Evolutionary conservation across 1,139 yeast genomes (phyloP), one percentile per base, ranked within the genome.

Genomic region (Hyphopichia wangnamkhiaoensis): DNA sequence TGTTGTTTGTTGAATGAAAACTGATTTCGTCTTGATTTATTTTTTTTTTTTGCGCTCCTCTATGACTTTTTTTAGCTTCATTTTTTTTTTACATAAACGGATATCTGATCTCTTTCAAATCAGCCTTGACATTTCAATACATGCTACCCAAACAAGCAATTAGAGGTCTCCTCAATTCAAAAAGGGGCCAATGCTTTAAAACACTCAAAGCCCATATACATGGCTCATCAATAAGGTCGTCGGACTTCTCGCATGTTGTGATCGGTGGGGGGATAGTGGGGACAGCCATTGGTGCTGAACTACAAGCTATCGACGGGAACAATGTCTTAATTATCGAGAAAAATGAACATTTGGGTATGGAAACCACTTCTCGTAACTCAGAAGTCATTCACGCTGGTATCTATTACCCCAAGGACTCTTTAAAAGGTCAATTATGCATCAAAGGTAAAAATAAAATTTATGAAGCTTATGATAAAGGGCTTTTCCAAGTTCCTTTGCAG

Each of bases 381-480:
- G 97, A 90, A 53, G 97, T 90, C 23, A 84, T 90, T 26, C 97
- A 90, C 61, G 96, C 96, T 0, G 97, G 96, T 0, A 54, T 90
- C 7, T 90, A 90, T 57, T 85, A 86, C 53, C 95, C 96, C 0
- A 64, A 67, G 10, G 77, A 78, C 41, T 74, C 85, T 3, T 65
- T 90, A 41, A 84, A 88, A 54, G 79, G 88, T 1, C 64, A 70
- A 49, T 63, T 90, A 31, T 90, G 96, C 50, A 71, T 90, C 25
- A 71, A 73, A 30, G 97, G 97, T 0, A 89, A 87, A 51, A 58
- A 79, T 17, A 62, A 81, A 58, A 70, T 90, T 14, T 90, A 89
- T 54, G 52, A 56, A 12, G 68, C 65, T 10, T 60, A 67, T 19
- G 74, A 74, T 14, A 73, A 69, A 0, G 66, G 71, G 7, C 59